phyloP scores from a whole-genome alignment of 345 rosid species.

The Salix caprea region DNA sequence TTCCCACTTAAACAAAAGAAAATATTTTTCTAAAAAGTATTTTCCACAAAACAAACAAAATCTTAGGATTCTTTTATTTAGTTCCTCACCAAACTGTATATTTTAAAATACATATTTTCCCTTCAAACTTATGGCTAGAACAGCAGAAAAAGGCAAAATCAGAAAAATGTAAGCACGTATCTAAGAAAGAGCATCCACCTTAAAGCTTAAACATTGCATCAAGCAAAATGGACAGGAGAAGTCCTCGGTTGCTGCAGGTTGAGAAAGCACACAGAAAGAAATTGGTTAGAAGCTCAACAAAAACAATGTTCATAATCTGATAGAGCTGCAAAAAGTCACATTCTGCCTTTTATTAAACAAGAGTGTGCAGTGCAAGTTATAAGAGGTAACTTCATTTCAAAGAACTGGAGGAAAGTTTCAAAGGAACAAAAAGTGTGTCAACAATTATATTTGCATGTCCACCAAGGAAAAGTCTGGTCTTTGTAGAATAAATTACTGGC shows the following conservation, averaged over 20 bases:
- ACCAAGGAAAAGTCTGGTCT: too few species aligned
- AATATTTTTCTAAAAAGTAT: too few species aligned
- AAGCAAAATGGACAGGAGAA: constrained; percentile 30
- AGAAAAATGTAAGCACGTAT: background rate
- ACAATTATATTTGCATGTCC: too few species aligned
- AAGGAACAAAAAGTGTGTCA: too few species aligned
- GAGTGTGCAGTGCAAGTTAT: too few species aligned
- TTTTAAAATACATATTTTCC: background rate
- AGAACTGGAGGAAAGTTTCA: too few species aligned
- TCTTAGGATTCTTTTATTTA: background rate
- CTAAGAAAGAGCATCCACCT: constrained; percentile 8
- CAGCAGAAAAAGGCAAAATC: background rate
- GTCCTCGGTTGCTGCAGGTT: constrained; percentile 26
- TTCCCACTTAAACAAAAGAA: too few species aligned
- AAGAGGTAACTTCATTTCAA: too few species aligned
- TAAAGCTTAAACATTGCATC: constrained; percentile 26
- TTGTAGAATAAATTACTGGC: too few species aligned
- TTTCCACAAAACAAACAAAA: too few species aligned
- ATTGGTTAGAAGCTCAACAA: background rate
- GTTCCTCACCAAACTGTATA: background rate
- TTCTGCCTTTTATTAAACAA: background rate
- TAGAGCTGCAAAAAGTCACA: background rate
- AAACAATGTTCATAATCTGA: background rate
- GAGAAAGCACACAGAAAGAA: background rate
- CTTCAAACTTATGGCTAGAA: background rate